Percentiles rank a stretch among this genome's conserved stretches.
Conservation (phyloP, 331 rosid species). For the Acacia pycnantha region DNA sequence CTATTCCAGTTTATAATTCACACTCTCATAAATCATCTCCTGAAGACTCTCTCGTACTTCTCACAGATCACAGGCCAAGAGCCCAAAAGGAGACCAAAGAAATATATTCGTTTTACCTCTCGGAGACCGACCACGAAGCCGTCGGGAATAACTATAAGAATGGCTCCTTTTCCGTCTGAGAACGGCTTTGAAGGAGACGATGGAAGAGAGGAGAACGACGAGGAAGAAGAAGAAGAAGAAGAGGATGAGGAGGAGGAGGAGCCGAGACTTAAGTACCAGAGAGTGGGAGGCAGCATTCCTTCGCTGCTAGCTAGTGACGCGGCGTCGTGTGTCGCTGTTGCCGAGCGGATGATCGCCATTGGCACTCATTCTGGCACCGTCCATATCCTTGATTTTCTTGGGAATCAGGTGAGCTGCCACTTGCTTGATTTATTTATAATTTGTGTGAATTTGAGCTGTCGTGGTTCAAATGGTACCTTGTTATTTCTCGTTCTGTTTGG, state of each 20-base stretch:
- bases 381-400: conserved; percentile 95
- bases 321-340: conserved; percentile 83
- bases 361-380: conserved; percentile 94
- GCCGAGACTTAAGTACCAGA: conserved; percentile 98
- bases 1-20: not conserved
- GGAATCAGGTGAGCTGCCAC: conserved; percentile 73
- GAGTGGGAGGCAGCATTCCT: conserved; percentile 98
- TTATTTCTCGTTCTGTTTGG: not conserved
- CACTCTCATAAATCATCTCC: not conserved
- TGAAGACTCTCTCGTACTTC: not conserved
- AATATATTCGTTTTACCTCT: not conserved
- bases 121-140: conserved; percentile 32
- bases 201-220: conserved; percentile 77
- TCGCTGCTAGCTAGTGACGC: conserved; percentile 71
- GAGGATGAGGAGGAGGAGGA: conserved; percentile 76
- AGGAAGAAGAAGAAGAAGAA: conserved; percentile 52
- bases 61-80: not conserved
- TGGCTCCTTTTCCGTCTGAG: conserved; percentile 86
- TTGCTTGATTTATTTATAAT: not conserved
- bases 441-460: not conserved
- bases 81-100: not conserved
- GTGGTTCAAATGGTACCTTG: conserved; percentile 26
- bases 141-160: conserved; percentile 46
- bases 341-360: conserved; percentile 96
- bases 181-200: conserved; percentile 91